Conservation (phyloP, 2,329 filamentous ascomycete genomes). For the Elsinoe necatrix region DNA sequence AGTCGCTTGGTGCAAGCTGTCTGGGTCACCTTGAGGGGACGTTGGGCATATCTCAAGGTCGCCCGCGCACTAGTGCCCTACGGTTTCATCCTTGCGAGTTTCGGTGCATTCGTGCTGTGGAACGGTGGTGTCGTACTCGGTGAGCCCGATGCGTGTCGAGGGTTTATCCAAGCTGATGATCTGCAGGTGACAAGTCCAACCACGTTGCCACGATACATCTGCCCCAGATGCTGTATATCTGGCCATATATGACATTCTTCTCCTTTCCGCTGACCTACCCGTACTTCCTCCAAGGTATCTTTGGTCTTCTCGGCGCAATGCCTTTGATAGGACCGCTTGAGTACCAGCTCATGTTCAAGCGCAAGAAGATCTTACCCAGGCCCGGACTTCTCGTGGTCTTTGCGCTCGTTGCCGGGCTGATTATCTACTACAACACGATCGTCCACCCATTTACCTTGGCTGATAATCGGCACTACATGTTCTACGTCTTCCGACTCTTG, state of each 20-base stretch:
- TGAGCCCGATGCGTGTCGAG: conserved; percentile 31
- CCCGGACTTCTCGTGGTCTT: conserved; percentile 30
- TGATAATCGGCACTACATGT: conserved; percentile 95
- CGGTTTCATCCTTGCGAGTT: conserved; percentile 55
- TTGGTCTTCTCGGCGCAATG: conserved; percentile 23
- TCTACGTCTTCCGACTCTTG: conserved; percentile 87
- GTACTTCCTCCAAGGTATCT: conserved; percentile 35
- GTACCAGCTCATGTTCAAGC: conserved; percentile 29
- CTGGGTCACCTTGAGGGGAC: background rate
- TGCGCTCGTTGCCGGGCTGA: conserved; percentile 36
- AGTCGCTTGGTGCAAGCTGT: background rate
- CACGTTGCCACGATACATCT: conserved; percentile 84
- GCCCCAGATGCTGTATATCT: conserved; percentile 90
- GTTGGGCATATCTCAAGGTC: conserved; percentile 8
- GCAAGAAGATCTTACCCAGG: conserved; percentile 31
- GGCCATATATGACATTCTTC: conserved; percentile 84
- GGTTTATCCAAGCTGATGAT: conserved; percentile 22
- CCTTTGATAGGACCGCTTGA: conserved; percentile 24
- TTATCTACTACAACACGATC: conserved; percentile 77
- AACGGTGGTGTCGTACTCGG: conserved; percentile 89
- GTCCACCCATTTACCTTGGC: conserved; percentile 93
- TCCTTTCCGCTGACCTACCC: conserved; percentile 68
- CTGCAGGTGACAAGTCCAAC: conserved; percentile 79
- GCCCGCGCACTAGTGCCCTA: conserved; percentile 35
- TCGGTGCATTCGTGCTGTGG: conserved; percentile 69